Percentiles rank a stretch among this genome's conserved stretches.
These are phyloP conservation scores for Aplosporella prunicola DNA, from an alignment of 2,329 filamentous ascomycete species.

Conservation along the genomic window DNA sequence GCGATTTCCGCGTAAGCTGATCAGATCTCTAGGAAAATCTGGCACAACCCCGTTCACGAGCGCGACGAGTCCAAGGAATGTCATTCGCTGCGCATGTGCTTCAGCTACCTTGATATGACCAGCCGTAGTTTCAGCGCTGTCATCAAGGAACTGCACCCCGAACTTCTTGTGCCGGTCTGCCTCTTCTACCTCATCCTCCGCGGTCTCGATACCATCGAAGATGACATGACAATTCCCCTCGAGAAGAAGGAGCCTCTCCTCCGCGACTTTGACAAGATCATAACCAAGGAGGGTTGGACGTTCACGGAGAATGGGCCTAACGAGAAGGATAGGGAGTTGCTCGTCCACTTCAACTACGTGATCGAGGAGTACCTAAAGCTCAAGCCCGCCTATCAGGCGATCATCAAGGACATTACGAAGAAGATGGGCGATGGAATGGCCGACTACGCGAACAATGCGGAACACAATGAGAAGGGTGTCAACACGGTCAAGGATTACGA, in stretches of 20 bases:
- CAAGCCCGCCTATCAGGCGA: constrained; percentile 71
- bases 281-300: constrained; percentile 82
- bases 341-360: constrained; percentile 86
- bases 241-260: constrained; percentile 78
- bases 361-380: constrained; percentile 79
- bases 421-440: constrained; percentile 99
- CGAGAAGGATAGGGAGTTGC: constrained; percentile 87
- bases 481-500: constrained; percentile 84
- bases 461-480: constrained; percentile 70
- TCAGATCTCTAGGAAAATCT: constrained; percentile 63
- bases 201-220: constrained; percentile 94
- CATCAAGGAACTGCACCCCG: constrained; percentile 90
- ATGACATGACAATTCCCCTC: constrained; percentile 87
- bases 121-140: constrained; percentile 89
- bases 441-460: constrained; percentile 79
- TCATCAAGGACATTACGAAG: constrained; percentile 85
- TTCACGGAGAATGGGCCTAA: constrained; percentile 77
- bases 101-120: constrained; percentile 74
- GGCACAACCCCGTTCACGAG: constrained; percentile 88
- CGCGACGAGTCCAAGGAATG: constrained; percentile 70
- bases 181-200: constrained; percentile 91
- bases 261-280: constrained; percentile 66
- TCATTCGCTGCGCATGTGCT: constrained; percentile 68
- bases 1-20: constrained; percentile 7
- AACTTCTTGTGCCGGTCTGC: constrained; percentile 78